Evolutionary conservation across 352 stramenopile species (phyloP), one percentile per base, ranked within the genome.

Genomic region (Pythium biforme): DNA sequence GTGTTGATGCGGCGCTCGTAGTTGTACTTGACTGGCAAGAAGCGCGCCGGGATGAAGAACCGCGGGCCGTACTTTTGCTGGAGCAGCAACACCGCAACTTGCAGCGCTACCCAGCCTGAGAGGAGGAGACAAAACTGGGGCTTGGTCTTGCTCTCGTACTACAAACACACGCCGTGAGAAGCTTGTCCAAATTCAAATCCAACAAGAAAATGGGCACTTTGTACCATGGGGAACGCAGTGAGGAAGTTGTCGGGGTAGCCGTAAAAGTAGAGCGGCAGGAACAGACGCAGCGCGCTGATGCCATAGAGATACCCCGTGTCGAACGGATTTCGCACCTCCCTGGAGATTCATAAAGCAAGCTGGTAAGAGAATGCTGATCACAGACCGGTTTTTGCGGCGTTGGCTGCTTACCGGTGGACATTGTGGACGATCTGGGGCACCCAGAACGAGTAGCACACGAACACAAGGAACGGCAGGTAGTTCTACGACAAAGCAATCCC

Each of bases 391-490:
- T 43, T 10, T 11, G 34, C 2, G 12, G 8, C 14, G 34, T 11
- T 41, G 34, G 8, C 12, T 20, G n/a, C 37, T 27, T 68, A 92
- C 78, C 90, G 90, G 48, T 96, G 81, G 9, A 97, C 86, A 70
- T 99, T 99, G 63, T 95, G 82, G 39, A 98, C 79, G 54, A 99
- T 99, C 76, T 99, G 97, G 22, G 97, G 97, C 12, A 99, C 77
- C 97, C 97, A 99, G 76, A 99, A 99, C 22, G 94, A 98, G 68
- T 98, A 99, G 68, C 97, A 88, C 14, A 97, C 59, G 55, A 99
- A 84, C 3, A 98, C 82, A 41, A 98, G 89, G 46, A 98, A 64
- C 11, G 78, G 83, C 55, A 97, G 70, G 40, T 96, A 89, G 49
- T 87, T 87, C 77, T 98, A 62, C 17, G 51, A 56, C 26, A 17